These are phyloP conservation scores for Mycothermus thermophilus DNA, from an alignment of 495 filamentous ascomycete species.

Conservation along the genomic window DNA sequence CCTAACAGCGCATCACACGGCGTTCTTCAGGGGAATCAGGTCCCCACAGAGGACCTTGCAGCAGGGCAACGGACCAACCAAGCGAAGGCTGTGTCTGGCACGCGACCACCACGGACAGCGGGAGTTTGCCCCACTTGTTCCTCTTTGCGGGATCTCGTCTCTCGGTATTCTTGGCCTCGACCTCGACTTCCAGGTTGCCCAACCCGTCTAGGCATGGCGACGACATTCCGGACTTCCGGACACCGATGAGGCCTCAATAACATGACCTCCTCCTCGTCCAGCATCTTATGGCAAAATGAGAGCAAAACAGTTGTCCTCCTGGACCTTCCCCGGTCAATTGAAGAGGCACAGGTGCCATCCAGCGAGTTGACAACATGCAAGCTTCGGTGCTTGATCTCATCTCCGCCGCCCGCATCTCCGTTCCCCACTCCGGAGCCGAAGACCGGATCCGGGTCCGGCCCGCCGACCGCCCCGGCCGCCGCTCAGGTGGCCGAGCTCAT, in stretches of 20 bases:
- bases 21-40: too few relatives aligned
- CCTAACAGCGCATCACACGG: constrained; percentile 7
- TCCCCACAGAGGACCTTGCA: too few relatives aligned
- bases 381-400: constrained; percentile 23
- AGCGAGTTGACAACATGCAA: constrained; percentile 6
- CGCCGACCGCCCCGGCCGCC: constrained; percentile 10
- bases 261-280: constrained; percentile 17
- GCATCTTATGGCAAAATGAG: constrained; percentile 28
- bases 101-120: too few relatives aligned
- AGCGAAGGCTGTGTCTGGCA: too few relatives aligned
- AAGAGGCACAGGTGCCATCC: constrained; percentile 31
- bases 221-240: too few relatives aligned
- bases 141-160: too few relatives aligned
- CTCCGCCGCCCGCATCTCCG: constrained; percentile 20
- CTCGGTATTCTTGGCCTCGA: too few relatives aligned
- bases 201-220: too few relatives aligned
- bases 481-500: constrained; percentile 33
- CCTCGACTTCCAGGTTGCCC: too few relatives aligned
- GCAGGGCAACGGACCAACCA: too few relatives aligned
- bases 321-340: constrained; percentile 33
- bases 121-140: too few relatives aligned
- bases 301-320: constrained; percentile 24
- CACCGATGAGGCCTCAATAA: too few relatives aligned
- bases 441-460: constrained; percentile 3
- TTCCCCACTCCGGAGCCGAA: constrained; percentile 35